Evolutionary conservation across 2,329 filamentous ascomycete genomes (phyloP), one percentile per base, ranked within the genome.

Genomic region (Colletotrichum eleusines): DNA sequence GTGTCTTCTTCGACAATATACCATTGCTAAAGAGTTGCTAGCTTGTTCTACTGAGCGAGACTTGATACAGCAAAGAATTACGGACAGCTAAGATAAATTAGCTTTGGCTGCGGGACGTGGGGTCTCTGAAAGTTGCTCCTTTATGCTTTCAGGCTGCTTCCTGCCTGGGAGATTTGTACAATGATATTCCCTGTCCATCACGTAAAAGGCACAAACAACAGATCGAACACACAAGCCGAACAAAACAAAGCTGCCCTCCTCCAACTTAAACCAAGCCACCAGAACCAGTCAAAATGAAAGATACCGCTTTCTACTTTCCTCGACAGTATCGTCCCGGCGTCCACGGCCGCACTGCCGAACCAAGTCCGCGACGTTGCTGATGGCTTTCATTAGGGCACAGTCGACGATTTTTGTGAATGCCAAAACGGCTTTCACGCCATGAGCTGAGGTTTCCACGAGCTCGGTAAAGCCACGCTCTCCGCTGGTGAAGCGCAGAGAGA

Each of bases 401-500:
- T 60, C 23, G 57, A 60, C n/a, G 57, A 60, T 6, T 20, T n/a
- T 40, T 12, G 57, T 26, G 11, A 46, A 60, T n/a, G 31, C 40
- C 23, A 60, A 48, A 40, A 60, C 57, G 12, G 23, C 26, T 20
- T 60, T 60, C 40, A 48, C 18, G 11, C 28, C 42, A 5, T 60
- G 42, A 28, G 20, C 18, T 3, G 26, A 61, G 28, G 3, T 61
- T 26, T 20, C 28, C 20, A 61, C 20, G 20, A 38, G 20, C 12
- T 61, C 42, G 4, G 28, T 9, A 31, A 61, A 48, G 42, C 18
- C 26, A 28, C 42, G 28, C 4, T 50, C 58, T 35, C 58, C 58
- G 26, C 55, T 59, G n/a, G 38, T 44, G 55, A 59, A 59, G 35
- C 55, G 55, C 23, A 35, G 55, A 26, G 55, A 59, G n/a, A 26